Evolutionary conservation across 768 basidiomycete species (phyloP), one percentile per base, ranked within the genome.

Genomic region (Coprinopsis strossmayeri): DNA sequence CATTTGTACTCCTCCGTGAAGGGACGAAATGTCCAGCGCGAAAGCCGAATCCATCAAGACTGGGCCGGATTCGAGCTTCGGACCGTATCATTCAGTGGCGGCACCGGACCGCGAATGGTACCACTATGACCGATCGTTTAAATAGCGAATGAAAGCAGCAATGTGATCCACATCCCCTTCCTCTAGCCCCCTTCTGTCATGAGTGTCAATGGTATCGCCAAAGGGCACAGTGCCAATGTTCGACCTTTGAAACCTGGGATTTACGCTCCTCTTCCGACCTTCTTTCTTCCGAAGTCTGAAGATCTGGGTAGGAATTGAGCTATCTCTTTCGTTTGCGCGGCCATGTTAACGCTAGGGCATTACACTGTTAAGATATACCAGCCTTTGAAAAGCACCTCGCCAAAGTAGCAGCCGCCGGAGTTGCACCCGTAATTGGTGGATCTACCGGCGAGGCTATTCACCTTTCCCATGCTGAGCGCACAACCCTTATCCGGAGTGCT

Each of bases 361-460:
- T 25, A 20, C 26, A 13, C 28, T 9, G 26, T 30, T 20, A 45
- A 69, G 91, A 93, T 65, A 61, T 92, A 27, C 70, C 72, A 12
- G 64, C 84, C 0, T 86, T 92, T 57, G 74, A 82, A 58, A 64
- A 69, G 7, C 90, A 91, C 66, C 72, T 89, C 37, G 68, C 78
- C 46, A 73, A 72, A 37, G 67, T 81, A 40, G 88, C 85, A 7
- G 66, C 67, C 42, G 82, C 79, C 11, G 87, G 87, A 21, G 82
- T 89, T 54, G 76, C 69, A 5, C 85, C 85, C 13, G 68, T 94
- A 52, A 69, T 91, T 43, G 75, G 81, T 27, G 91, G 91, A 15
- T 85, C 87, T 3, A 88, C 88, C 87, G 84, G 91, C 55, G 91
- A 94, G 62, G 90, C 87, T 17, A 75, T 81, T 53, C 90, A 93